These are phyloP conservation scores for Phytophthora litchii DNA, from an alignment of 352 stramenopile species.

Conservation along the genomic window DNA sequence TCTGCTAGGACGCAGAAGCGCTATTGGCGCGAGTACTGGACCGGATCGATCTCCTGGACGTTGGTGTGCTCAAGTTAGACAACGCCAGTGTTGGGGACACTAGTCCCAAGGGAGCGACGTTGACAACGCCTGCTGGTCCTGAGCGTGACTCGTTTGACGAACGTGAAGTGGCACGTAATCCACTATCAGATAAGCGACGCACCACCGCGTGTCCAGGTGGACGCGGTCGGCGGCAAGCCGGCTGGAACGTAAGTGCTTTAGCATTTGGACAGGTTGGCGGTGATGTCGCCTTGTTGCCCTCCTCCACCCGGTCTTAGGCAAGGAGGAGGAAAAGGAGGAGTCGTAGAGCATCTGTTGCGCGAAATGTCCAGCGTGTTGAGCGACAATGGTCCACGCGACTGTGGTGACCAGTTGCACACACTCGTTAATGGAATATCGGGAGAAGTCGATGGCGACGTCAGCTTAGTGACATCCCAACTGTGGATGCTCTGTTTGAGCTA, in stretches of 20 bases:
- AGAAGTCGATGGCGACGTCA: background rate
- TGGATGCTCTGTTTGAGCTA: background rate
- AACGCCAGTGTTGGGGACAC: no score
- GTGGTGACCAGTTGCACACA: background rate
- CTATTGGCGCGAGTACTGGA: background rate
- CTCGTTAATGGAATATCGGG: background rate
- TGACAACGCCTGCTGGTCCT: no score
- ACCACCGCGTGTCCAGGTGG: no score
- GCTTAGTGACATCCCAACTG: background rate
- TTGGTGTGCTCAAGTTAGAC: background rate
- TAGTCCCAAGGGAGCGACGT: no score
- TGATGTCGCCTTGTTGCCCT: background rate
- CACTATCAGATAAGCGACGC: no score
- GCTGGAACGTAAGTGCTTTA: background rate
- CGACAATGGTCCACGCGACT: background rate
- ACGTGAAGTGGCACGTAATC: no score
- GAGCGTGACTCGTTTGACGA: no score
- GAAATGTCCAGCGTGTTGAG: background rate
- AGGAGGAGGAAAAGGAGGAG: background rate
- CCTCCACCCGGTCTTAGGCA: background rate
- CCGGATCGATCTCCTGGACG: background rate
- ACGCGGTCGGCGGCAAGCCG: no score
- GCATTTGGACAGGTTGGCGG: background rate
- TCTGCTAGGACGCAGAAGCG: background rate
- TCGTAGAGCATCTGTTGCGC: background rate